phyloP scores from a whole-genome alignment of 2,329 filamentous ascomycete species.

The Neofusicoccum parvum region DNA sequence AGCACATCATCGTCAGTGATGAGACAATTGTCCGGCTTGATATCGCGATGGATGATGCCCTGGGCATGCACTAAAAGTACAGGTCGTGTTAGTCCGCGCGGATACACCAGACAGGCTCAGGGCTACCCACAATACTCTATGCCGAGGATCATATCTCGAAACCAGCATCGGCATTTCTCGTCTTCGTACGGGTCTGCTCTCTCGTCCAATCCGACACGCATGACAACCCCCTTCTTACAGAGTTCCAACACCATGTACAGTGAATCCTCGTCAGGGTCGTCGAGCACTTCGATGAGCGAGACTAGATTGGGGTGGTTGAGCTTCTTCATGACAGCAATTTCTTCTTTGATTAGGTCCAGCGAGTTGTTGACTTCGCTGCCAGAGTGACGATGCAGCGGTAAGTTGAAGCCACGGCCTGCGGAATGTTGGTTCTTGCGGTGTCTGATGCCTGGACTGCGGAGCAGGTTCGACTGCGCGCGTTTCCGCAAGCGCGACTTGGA shows the following conservation, averaged over 20 bases:
- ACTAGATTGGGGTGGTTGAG: slow-evolving; percentile 94
- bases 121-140: slow-evolving; percentile 79
- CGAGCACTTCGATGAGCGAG: slow-evolving; percentile 87
- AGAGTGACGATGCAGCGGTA: slow-evolving; percentile 64
- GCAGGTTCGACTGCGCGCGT: slow-evolving; percentile 84
- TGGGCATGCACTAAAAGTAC: slow-evolving; percentile 75
- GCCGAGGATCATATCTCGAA: slow-evolving; percentile 89
- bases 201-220: slow-evolving; percentile 91
- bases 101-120: background rate
- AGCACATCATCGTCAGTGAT: slow-evolving; percentile 89
- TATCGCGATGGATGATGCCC: slow-evolving; percentile 92
- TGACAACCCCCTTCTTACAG: slow-evolving; percentile 97
- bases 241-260: slow-evolving; percentile 99
- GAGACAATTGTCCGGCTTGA: slow-evolving; percentile 96
- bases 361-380: slow-evolving; percentile 65
- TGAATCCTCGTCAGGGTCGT: slow-evolving; percentile 93
- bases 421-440: slow-evolving; percentile 56
- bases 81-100: background rate
- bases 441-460: slow-evolving; percentile 63
- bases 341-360: slow-evolving; percentile 86
- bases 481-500: slow-evolving; percentile 89
- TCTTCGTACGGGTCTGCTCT: slow-evolving; percentile 78
- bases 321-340: slow-evolving; percentile 99
- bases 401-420: slow-evolving; percentile 60
- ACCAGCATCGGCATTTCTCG: slow-evolving; percentile 86